These are phyloP conservation scores for Diaporthe velutina DNA, from an alignment of 2,329 filamentous ascomycete genomes.

Conservation along the genomic window DNA sequence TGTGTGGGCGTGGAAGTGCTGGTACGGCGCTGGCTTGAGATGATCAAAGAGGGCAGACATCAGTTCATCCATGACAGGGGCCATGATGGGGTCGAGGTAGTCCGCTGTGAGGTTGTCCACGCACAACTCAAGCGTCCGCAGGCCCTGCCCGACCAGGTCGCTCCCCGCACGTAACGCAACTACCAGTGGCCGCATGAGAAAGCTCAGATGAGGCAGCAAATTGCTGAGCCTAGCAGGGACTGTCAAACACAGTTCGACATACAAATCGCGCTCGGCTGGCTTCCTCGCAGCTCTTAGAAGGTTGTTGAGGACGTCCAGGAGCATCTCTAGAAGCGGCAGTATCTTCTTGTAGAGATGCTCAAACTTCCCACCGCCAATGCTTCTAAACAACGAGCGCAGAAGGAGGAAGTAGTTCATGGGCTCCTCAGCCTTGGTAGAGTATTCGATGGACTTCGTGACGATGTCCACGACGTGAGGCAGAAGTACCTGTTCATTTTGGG, in stretches of 20 bases:
- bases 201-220: constrained; percentile 92
- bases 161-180: constrained; percentile 92
- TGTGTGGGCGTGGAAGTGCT: constrained; percentile 96
- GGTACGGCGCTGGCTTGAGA: constrained; percentile 92
- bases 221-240: constrained; percentile 96
- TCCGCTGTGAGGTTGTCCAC: constrained; percentile 98
- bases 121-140: constrained; percentile 94
- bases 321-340: constrained; percentile 94
- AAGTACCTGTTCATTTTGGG: constrained; percentile 94
- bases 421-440: constrained; percentile 95
- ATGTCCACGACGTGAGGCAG: constrained; percentile 97
- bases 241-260: constrained; percentile 96
- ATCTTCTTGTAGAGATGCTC: constrained; percentile 99
- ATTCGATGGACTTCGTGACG: constrained; percentile 95
- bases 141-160: constrained; percentile 92
- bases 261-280: constrained; percentile 91
- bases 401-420: constrained; percentile 99
- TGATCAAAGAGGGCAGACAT: constrained; percentile 99
- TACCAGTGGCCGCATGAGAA: constrained; percentile 97
- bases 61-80: constrained; percentile 96
- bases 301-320: constrained; percentile 96
- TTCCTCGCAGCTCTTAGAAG: constrained; percentile 91
- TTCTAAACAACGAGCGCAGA: constrained; percentile 90
- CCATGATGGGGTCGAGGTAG: constrained; percentile 99
- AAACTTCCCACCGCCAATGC: constrained; percentile 96